Evolutionary conservation across 2,329 filamentous ascomycete genomes (phyloP), one percentile per base, ranked within the genome.

Genomic region (Paracamarosporium sp.): DNA sequence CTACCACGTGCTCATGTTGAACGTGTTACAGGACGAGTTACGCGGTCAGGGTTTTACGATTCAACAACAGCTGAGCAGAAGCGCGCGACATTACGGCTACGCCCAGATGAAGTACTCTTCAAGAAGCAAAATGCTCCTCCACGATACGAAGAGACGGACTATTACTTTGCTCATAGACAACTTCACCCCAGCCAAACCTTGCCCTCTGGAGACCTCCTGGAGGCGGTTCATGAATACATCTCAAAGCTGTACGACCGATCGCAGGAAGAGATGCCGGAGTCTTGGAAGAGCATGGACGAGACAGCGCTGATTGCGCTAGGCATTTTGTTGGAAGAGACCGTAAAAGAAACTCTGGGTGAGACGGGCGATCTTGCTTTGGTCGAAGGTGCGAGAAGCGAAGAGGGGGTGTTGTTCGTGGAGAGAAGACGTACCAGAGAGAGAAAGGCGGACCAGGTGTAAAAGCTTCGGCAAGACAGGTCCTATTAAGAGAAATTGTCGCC

Each of bases 251-350:
- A 92, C 76, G 80, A 64, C 1, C 58, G 60, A 3, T 76, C 69
- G 17, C 55, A 60, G 5, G 43, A 57, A 31, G 40, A 52, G 1
- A 55, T 45, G n/a, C 72, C 65, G 17, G 63, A 65, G 25, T 78
- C 82, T 51, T 83, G 81, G 64, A 78, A 82, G 62, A 90, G 86
- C 73, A 86, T 94, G 85, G 90, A 94, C 69, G 91, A 92, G 78
- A 92, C 90, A 13, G 90, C 90, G 4, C 80, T 94, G 56, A 78
- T 94, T 53, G 90, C 90, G 1, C 81, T 94, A 67, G 90, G 90
- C 1, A 86, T 94, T 47, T 75, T 94, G 55, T 78, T 93, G 40
- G 90, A 94, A 76, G 91, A 94, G 75, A 84, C 86, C 2, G 82
- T 85, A 15, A 80, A 82, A 38, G 85, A 88, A 45, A 73, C 81